Conservation (phyloP, 371 early-diverging fungal genomes). For the Mortierella sp. region DNA sequence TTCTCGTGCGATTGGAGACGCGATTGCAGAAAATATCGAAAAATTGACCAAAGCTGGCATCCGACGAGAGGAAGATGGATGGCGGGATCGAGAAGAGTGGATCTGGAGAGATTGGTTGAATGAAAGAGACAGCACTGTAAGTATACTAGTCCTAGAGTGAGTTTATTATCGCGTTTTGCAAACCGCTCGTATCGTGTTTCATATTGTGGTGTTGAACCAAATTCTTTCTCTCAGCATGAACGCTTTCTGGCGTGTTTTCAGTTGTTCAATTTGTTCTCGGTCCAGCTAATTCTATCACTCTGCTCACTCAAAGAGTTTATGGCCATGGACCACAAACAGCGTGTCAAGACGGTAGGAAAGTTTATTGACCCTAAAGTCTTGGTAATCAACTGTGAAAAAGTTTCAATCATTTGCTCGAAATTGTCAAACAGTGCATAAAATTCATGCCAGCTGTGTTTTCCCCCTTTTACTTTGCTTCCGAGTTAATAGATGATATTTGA, state of each 20-base stretch:
- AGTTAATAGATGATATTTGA: slow-evolving; percentile 16
- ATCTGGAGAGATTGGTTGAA: slow-evolving; percentile 46
- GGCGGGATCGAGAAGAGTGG: slow-evolving; percentile 40
- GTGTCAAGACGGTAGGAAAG: slow-evolving; percentile 20
- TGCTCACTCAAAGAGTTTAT: slow-evolving; percentile 36
- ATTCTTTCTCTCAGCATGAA: slow-evolving; percentile 23
- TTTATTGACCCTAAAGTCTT: slow-evolving; percentile 23
- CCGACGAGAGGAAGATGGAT: slow-evolving; percentile 35
- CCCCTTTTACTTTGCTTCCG: background rate
- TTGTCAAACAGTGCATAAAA: background rate
- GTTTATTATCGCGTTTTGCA: too few species aligned
- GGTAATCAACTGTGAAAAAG: slow-evolving; percentile 17
- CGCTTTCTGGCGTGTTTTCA: slow-evolving; percentile 27
- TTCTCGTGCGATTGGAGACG: slow-evolving; percentile 28
- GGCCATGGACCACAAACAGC: slow-evolving; percentile 27
- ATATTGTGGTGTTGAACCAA: background rate
- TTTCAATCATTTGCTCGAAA: background rate
- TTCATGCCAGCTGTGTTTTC: background rate
- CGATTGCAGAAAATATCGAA: slow-evolving; percentile 16
- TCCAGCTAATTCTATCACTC: slow-evolving; percentile 38
- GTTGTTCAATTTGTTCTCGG: slow-evolving; percentile 43
- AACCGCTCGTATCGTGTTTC: too few species aligned
- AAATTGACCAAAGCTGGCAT: background rate
- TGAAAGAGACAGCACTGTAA: slow-evolving; percentile 43
- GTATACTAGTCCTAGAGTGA: background rate